These are phyloP conservation scores for Manihot esculenta DNA, from an alignment of 441 rosid genomes.

Conservation along the genomic window DNA sequence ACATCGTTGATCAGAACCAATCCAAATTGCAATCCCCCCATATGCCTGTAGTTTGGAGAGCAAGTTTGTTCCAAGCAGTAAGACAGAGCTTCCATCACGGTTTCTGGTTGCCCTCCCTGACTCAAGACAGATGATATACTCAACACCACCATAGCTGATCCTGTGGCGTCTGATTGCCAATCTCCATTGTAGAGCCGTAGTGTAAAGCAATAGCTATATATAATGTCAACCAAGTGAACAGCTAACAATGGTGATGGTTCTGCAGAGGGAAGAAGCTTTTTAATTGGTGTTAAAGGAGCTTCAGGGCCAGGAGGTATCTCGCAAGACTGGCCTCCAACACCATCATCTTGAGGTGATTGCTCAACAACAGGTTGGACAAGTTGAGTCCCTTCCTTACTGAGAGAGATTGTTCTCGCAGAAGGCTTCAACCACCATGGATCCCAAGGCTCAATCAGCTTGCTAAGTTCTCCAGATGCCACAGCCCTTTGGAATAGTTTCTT, in stretches of 20 bases:
- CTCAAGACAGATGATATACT: slow-evolving; percentile 67
- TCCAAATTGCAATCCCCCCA: slow-evolving; percentile 71
- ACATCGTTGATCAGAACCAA: slow-evolving; percentile 60
- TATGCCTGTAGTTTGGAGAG: slow-evolving; percentile 61
- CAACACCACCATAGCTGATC: slow-evolving; percentile 53
- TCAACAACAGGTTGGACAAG: slow-evolving; percentile 53
- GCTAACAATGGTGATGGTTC: slow-evolving; percentile 73
- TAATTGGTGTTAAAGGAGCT: slow-evolving; percentile 46
- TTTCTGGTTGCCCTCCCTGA: slow-evolving; percentile 61
- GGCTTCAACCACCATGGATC: slow-evolving; percentile 94
- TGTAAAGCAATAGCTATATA: slow-evolving; percentile 76
- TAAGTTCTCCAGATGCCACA: slow-evolving; percentile 74
- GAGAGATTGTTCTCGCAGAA: slow-evolving; percentile 59
- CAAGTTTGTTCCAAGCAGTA: slow-evolving; percentile 77
- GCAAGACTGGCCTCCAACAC: slow-evolving; percentile 27
- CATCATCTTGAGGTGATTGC: slow-evolving; percentile 25
- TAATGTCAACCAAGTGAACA: slow-evolving; percentile 68
- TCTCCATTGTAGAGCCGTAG: slow-evolving; percentile 88
- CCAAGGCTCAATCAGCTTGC: slow-evolving; percentile 91
- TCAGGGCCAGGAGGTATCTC: slow-evolving; percentile 77
- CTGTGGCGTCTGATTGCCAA: slow-evolving; percentile 72
- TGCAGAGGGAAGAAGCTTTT: slow-evolving; percentile 51
- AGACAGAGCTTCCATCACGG: slow-evolving; percentile 55
- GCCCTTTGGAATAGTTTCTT: slow-evolving; percentile 78
- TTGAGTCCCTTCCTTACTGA: slow-evolving; percentile 57